phyloP scores from a whole-genome alignment of 768 basidiomycete species.

The Agaricus sinodeliciosus region DNA sequence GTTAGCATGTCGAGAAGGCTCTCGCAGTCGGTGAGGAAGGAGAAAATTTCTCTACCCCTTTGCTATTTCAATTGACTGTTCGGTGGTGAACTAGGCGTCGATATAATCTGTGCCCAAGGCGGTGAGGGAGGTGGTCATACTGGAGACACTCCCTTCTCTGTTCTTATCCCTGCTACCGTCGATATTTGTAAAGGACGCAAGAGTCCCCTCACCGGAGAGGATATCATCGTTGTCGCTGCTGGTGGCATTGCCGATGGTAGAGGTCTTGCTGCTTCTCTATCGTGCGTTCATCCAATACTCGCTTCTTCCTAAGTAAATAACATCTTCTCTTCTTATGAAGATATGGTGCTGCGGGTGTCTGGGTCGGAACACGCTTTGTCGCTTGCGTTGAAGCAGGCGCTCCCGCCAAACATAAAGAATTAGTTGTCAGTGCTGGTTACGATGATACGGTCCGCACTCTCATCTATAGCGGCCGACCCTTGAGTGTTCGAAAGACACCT shows the following conservation, averaged over 20 bases:
- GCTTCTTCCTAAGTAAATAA: not conserved
- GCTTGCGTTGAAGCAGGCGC: slow-evolving; percentile 78
- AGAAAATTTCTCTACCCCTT: not conserved
- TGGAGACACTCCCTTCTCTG: slow-evolving; percentile 73
- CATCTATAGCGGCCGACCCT: slow-evolving; percentile 72
- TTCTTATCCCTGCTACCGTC: slow-evolving; percentile 77
- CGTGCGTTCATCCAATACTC: slow-evolving; percentile 30
- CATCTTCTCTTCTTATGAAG: slow-evolving; percentile 24
- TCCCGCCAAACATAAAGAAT: slow-evolving; percentile 65
- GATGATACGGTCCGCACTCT: slow-evolving; percentile 69
- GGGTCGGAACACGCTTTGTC: slow-evolving; percentile 87
- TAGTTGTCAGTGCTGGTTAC: slow-evolving; percentile 61
- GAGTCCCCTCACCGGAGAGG: slow-evolving; percentile 74
- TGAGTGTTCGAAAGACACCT: slow-evolving; percentile 75
- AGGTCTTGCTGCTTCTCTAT: slow-evolving; percentile 68
- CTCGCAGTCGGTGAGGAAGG: slow-evolving; percentile 52
- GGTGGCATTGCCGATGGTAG: slow-evolving; percentile 83
- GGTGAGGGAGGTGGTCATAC: slow-evolving; percentile 90
- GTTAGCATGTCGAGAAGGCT: slow-evolving; percentile 66
- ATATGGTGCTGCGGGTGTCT: slow-evolving; percentile 80
- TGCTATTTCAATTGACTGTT: not conserved
- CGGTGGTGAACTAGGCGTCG: slow-evolving; percentile 48
- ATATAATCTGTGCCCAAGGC: slow-evolving; percentile 85
- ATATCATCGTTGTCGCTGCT: slow-evolving; percentile 74
- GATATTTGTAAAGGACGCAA: slow-evolving; percentile 65